Evolutionary conservation across 2,329 filamentous ascomycete species (phyloP), one percentile per base, ranked within the genome.

Genomic region (Penicillium paneum): DNA sequence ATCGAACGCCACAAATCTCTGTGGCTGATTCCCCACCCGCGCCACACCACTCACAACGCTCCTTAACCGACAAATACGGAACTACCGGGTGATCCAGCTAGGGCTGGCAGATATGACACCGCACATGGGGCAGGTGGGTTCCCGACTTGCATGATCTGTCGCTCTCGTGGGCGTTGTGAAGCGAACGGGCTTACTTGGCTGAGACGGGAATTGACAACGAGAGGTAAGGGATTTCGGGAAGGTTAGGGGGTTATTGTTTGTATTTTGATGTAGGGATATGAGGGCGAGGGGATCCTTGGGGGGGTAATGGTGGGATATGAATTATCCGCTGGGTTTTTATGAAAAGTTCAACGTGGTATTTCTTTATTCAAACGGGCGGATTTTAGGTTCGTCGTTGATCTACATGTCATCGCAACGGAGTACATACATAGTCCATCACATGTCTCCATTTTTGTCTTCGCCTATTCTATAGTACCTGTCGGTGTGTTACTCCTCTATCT

Each of bases 131-230:
- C 26, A 28, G 6, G 36, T 49, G 17, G 15, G 7, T 41, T 31
- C 19, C 12, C 38, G 17, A 12, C 29, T 52, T 46, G 32, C 40
- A 40, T 45, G 49, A 11, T 31, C 13, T 29, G 8, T 32, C 13
- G 3, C 39, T 40, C 46, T 50, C 39, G 51, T 43, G 39, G 39
- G n/a, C 12, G 39, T 50, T 54, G 21, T 6, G 52, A 50, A 44
- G 46, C 21, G 46, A 54, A 50, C 52, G 52, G 52, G 51, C 51
- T 44, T 50, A 40, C 46, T 26, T 43, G 28, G 52, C 34, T 34
- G 52, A 34, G 46, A 54, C 39, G 13, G 46, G 38, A 31, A 26
- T 34, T 11, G 41, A 44, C 28, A 39, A 45, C 11, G 49, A 17
- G 28, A 13, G 28, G 11, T 17, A 50, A 50, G 52, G 52, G 52